phyloP scores from a whole-genome alignment of 2,329 filamentous ascomycete genomes.

The Fusarium tuaranense region DNA sequence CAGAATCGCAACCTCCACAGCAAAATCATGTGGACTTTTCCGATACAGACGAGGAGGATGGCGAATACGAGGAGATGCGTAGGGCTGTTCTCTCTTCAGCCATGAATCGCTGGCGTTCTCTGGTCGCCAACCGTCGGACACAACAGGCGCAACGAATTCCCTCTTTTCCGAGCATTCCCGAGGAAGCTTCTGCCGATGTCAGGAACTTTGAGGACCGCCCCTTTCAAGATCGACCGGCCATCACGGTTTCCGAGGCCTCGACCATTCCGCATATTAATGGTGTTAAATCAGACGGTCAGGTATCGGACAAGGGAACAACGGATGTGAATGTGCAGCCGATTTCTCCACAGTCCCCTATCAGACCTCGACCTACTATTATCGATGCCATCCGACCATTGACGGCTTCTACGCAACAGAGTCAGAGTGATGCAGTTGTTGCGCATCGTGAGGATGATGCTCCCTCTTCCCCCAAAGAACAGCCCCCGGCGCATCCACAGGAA shows the following conservation, averaged over 20 bases:
- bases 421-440: slow-evolving; percentile 1
- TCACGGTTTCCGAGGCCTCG: slow-evolving; percentile 1
- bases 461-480: slow-evolving; percentile 3
- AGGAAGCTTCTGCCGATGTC: slow-evolving; percentile 27
- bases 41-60: slow-evolving; percentile 28
- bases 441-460: slow-evolving; percentile 5
- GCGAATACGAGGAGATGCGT: slow-evolving; percentile 28
- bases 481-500: background rate
- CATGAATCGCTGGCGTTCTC: slow-evolving; percentile 41
- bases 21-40: slow-evolving; percentile 14
- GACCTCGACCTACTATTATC: slow-evolving; percentile 15
- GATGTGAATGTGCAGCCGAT: background rate
- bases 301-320: slow-evolving; percentile 14
- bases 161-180: slow-evolving; percentile 24
- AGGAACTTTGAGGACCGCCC: slow-evolving; percentile 25
- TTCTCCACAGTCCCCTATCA: slow-evolving; percentile 25
- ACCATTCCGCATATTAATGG: slow-evolving; percentile 17
- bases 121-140: slow-evolving; percentile 30
- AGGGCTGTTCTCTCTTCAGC: slow-evolving; percentile 38
- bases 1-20: slow-evolving; percentile 2
- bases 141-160: slow-evolving; percentile 20
- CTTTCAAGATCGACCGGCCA: slow-evolving; percentile 17
- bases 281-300: slow-evolving; percentile 8
- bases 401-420: slow-evolving; percentile 11
- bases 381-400: slow-evolving; percentile 19